A percentile compares a stretch with the other conserved stretches of the same genome.
phyloP scores from a whole-genome alignment of 805 yeast species.

The Wickerhamiella qilinensis region DNA sequence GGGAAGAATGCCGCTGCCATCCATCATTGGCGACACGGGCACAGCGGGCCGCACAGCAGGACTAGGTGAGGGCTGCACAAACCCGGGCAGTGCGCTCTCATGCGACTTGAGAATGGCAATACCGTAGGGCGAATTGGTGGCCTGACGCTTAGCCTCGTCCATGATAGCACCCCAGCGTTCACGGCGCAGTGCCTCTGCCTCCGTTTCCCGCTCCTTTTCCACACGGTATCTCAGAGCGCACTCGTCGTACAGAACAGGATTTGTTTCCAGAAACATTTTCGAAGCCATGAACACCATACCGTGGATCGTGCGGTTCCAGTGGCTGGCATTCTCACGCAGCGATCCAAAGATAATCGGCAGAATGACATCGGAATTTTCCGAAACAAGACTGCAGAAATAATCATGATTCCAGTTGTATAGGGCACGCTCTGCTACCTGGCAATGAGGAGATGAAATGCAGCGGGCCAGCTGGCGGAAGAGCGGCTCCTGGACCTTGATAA shows the following conservation, averaged over 20 bases:
- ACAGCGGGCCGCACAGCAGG: background rate
- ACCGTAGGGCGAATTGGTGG: background rate
- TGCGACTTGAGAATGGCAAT: background rate
- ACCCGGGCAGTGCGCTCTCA: background rate
- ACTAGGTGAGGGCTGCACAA: background rate
- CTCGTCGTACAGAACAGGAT: slow-evolving; percentile 79
- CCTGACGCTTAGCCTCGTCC: background rate
- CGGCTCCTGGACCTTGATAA: slow-evolving; percentile 89
- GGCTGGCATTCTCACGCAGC: slow-evolving; percentile 62
- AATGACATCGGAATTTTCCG: slow-evolving; percentile 77
- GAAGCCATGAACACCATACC: slow-evolving; percentile 81
- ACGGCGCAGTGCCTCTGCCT: slow-evolving; percentile 36
- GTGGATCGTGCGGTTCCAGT: slow-evolving; percentile 91
- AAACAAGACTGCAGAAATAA: slow-evolving; percentile 74
- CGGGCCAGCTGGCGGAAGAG: slow-evolving; percentile 80
- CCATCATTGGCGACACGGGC: background rate
- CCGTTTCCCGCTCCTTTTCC: slow-evolving; percentile 55
- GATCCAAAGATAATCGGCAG: slow-evolving; percentile 85
- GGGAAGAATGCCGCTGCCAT: background rate
- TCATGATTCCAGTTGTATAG: slow-evolving; percentile 90
- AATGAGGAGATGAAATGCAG: slow-evolving; percentile 88
- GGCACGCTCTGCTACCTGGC: slow-evolving; percentile 93
- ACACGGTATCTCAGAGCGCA: slow-evolving; percentile 80
- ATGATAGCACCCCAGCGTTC: slow-evolving; percentile 32
- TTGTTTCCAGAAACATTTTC: slow-evolving; percentile 82